phyloP scores from a whole-genome alignment of 495 filamentous ascomycete species.

The Penicillium salamii region DNA sequence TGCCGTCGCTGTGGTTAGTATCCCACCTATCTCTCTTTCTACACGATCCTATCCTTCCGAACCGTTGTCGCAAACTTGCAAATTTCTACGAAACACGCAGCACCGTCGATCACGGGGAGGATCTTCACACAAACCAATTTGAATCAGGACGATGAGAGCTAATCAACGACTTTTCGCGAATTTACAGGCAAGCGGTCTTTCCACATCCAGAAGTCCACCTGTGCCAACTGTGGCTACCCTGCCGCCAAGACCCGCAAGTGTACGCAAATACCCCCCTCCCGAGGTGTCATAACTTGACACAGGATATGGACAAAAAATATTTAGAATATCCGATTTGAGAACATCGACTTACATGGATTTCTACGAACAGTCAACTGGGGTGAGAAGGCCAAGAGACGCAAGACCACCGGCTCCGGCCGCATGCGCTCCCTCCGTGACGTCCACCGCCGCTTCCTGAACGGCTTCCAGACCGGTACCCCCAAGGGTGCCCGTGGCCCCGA shows the following conservation, averaged over 20 bases:
- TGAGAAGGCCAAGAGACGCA: constrained; percentile 99
- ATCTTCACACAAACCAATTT: constrained; percentile 1
- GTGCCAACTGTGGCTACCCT: constrained; percentile 96
- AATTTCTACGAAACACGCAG: constrained; percentile 20
- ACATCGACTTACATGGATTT: constrained; percentile 30
- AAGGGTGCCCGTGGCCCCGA: constrained; percentile 76
- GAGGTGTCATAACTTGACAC: constrained; percentile 11
- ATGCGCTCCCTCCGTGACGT: constrained; percentile 89
- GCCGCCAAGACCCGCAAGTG: constrained; percentile 96
- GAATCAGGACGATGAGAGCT: constrained; percentile 16
- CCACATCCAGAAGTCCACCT: constrained; percentile 99
- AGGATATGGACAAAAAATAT: constrained; percentile 4
- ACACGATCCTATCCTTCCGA: constrained; percentile 13
- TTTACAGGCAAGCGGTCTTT: constrained; percentile 82
- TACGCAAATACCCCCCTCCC: constrained; percentile 57
- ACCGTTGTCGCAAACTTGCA: constrained; percentile 25
- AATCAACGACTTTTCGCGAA: constrained; percentile 30
- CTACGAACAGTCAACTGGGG: constrained; percentile 85
- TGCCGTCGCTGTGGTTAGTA: constrained; percentile 98
- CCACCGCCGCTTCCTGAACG: constrained; percentile 89
- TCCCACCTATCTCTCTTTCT: constrained; percentile 20
- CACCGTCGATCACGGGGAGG: constrained; percentile 13
- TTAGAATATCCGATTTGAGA: constrained; percentile 7
- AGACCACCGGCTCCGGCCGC: constrained; percentile 94
- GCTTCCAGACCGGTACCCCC: constrained; percentile 86